Evolutionary conservation across 768 basidiomycete species (phyloP), one percentile per base, ranked within the genome.

Genomic region (Mycena kentingensis): DNA sequence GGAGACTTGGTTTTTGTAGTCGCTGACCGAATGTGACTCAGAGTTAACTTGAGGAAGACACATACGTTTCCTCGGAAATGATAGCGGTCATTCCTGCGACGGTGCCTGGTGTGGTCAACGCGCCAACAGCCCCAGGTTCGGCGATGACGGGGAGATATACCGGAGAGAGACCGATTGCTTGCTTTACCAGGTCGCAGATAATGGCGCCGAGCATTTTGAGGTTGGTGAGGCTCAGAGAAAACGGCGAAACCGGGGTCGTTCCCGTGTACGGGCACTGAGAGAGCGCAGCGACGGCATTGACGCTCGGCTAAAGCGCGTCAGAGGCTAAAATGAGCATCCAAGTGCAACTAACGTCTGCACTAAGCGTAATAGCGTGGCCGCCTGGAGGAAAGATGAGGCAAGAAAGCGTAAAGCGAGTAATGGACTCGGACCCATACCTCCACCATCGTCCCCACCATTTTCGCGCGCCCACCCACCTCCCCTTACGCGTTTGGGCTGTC

Each of bases 211-310:
- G 34, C 3, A 60, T 59, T 49, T 63, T 64, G 37, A 71, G 10
- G 21, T 57, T 49, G 3, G 55, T 52, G 10, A 49, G 31, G 24
- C 41, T 53, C 4, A 59, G 41, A n/a, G n/a, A n/a, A n/a, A n/a
- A n/a, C 7, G 52, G 58, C 7, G 38, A 34, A 16, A 46, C 18
- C 13, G 51, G 47, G 3, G 37, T 25, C 18, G 38, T 36, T 29
- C 70, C 70, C 3, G 67, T 60, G 49, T 62, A 72, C 3, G 72
- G 68, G 44, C 70, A 70, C 62, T 73, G 72, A 1, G 66, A 60
- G 15, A 73, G 63, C 4, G 61, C 67, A 15, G 67, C 70, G 25
- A 48, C 49, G 8, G 66, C 49, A 37, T 69, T 68, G 19, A 71
- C 45, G n/a, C 57, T 15, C 10, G 50, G 41, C 70, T 71, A 32